Evolutionary conservation across 2,329 filamentous ascomycete genomes (phyloP), one percentile per base, ranked within the genome.

Genomic region (Sporothrix curviconia): DNA sequence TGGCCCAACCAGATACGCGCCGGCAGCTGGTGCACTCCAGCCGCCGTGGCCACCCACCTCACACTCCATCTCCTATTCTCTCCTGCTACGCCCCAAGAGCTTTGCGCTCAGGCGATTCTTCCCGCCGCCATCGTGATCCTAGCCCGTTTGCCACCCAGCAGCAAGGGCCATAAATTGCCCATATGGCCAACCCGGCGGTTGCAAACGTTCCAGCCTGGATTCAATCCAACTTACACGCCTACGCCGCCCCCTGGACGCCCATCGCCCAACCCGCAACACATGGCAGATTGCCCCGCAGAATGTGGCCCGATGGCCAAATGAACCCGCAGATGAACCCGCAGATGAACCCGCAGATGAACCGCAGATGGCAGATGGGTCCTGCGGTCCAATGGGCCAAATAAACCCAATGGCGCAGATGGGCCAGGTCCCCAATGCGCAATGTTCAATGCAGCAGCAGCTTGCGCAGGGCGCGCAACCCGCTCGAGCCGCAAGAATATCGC

Each of bases 11-110:
- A 95, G 66, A 77, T 86, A 69, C 82, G 84, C 61, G 81, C 85
- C 34, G 83, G 88, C 67, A 81, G 81, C 65, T n/a, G n/a, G n/a
- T n/a, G 56, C 40, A 14, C 85, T 86, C 39, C 89, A 91, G 68
- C 79, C 91, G n/a, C n/a, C 67, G 90, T 97, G 71, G 87, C 91
- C 63, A 96, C 92, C n/a, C 46, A 87, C 90, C 43, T 97, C 94
- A 32, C n/a, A n/a, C 92, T 94, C 3, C 92, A 94, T 71, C 90
- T 90, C 1, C n/a, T n/a, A n/a, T 96, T 95, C 70, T 92, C 89
- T 1, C 88, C 89, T 15, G 85, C 85, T 58, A 80, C 82, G 32
- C 86, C n/a, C n/a, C n/a, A n/a, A 87, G 64, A 87, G 88, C 67
- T 89, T 90, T 65, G 81, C 78, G 37, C 73, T 81, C 15, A 88